These are phyloP conservation scores for Aspergillus alliaceus DNA, from an alignment of 2,329 filamentous ascomycete species.

Conservation along the genomic window DNA sequence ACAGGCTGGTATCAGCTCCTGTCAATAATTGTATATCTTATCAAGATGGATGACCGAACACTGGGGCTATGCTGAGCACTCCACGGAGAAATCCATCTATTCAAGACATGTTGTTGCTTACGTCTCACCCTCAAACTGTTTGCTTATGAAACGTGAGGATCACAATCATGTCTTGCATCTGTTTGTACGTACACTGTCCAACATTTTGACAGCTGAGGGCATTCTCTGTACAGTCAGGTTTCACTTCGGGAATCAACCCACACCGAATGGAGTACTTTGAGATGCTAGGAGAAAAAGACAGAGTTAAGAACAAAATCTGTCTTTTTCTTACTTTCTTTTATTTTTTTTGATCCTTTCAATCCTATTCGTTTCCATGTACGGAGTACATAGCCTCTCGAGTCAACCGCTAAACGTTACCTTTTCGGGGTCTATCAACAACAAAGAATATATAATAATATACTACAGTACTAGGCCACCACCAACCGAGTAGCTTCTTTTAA, in stretches of 20 bases:
- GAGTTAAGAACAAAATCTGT: neutral
- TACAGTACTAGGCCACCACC: neutral
- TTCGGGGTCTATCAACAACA: neutral
- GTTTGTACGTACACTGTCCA: slow-evolving; percentile 2
- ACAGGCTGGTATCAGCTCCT: neutral
- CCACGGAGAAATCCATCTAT: neutral
- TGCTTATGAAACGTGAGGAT: neutral
- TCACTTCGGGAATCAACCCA: slow-evolving; percentile 2
- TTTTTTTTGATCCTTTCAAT: neutral
- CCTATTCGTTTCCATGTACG: neutral
- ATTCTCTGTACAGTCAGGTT: slow-evolving; percentile 1
- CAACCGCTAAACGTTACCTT: neutral
- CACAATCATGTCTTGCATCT: neutral
- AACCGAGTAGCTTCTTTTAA: neutral
- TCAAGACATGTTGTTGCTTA: neutral
- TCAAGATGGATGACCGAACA: neutral
- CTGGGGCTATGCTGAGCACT: neutral
- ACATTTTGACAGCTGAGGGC: neutral
- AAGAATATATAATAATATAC: neutral
- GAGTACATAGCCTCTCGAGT: neutral
- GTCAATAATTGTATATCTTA: slow-evolving; percentile 1
- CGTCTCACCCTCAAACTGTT: slow-evolving; percentile 1
- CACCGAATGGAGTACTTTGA: neutral
- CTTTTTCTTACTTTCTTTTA: too few relatives aligned
- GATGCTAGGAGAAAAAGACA: neutral